A percentile compares a stretch with the other conserved stretches of the same genome.
Evolutionary conservation across 495 filamentous ascomycete genomes (phyloP).

Genomic region (Paragyromitra xinjiangensis): DNA sequence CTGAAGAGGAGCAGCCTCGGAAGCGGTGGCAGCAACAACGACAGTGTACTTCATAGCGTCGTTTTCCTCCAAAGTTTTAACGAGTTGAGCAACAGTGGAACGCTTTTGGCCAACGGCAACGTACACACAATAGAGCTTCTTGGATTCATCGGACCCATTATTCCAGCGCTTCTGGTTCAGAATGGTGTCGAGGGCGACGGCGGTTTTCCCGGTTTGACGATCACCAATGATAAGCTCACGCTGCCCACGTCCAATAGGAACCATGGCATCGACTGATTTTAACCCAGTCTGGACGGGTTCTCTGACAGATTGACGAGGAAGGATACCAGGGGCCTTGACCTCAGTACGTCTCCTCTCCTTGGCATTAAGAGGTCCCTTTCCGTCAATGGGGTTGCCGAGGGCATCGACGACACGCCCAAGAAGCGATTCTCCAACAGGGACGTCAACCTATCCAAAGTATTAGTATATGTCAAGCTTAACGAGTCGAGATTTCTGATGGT

Average conservation of each 20-base stretch:
- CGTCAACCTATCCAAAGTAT: constrained; percentile 77
- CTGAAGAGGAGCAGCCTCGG: constrained; percentile 92
- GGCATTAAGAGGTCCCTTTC: constrained; percentile 95
- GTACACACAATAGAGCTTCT: constrained; percentile 99
- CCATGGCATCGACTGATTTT: constrained; percentile 99
- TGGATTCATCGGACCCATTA: constrained; percentile 80
- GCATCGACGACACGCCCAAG: constrained; percentile 98
- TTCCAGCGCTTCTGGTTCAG: constrained; percentile 99
- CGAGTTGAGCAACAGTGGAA: constrained; percentile 98
- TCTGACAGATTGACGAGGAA: constrained; percentile 95
- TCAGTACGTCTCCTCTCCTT: constrained; percentile 94
- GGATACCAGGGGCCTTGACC: constrained; percentile 96
- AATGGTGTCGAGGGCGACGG: constrained; percentile 96
- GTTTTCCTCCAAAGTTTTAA: constrained; percentile 99
- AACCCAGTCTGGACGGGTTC: constrained; percentile 99
- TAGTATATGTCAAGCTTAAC: constrained; percentile 38
- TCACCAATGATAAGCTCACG: constrained; percentile 99
- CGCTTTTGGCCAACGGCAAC: constrained; percentile 99
- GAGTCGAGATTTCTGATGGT: constrained; percentile 37
- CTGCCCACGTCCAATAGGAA: constrained; percentile 99
- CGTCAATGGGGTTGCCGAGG: constrained; percentile 98
- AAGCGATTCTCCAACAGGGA: constrained; percentile 90
- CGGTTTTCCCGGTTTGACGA: constrained; percentile 99
- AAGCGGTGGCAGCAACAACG: constrained; percentile 94
- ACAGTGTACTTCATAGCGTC: constrained; percentile 99